Percentiles rank a stretch among this genome's conserved stretches.
phyloP scores from a whole-genome alignment of 2,329 filamentous ascomycete species.

The Cladosporium sp. region DNA sequence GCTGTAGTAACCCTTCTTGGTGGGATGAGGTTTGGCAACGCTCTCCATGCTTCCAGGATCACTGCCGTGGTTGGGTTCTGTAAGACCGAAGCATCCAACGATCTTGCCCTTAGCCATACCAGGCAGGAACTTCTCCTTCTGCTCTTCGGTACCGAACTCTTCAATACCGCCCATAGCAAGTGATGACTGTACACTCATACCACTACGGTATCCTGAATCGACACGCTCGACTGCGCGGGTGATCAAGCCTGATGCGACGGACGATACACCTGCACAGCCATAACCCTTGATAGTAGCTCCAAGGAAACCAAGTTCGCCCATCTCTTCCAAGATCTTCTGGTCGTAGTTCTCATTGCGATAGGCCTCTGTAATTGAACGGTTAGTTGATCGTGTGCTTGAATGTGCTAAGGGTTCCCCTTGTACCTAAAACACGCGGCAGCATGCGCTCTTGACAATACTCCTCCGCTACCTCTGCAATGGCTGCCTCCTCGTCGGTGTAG shows the following conservation, averaged over 20 bases:
- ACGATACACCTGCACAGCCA: constrained; percentile 81
- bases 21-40: constrained; percentile 75
- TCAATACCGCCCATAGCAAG: constrained; percentile 91
- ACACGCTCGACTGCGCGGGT: constrained; percentile 86
- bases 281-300: constrained; percentile 85
- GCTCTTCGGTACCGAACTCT: constrained; percentile 80
- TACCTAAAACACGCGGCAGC: constrained; percentile 80
- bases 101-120: constrained; percentile 77
- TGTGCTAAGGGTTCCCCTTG: constrained; percentile 5
- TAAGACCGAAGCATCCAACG: constrained; percentile 82
- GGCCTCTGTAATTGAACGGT: constrained; percentile 55
- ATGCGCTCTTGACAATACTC: constrained; percentile 90
- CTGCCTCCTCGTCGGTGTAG: constrained; percentile 83
- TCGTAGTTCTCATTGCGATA: constrained; percentile 87
- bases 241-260: constrained; percentile 83
- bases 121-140: constrained; percentile 79
- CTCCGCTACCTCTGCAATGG: constrained; percentile 85
- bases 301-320: constrained; percentile 86
- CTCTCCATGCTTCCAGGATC: constrained; percentile 92
- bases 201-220: constrained; percentile 86
- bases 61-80: constrained; percentile 88
- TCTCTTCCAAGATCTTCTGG: constrained; percentile 77
- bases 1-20: constrained; percentile 75
- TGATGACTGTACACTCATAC: constrained; percentile 90
- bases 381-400: constrained; percentile 2